These are phyloP conservation scores for Pseudogymnoascus sp. DNA, from an alignment of 2,329 filamentous ascomycete genomes.

Conservation along the genomic window DNA sequence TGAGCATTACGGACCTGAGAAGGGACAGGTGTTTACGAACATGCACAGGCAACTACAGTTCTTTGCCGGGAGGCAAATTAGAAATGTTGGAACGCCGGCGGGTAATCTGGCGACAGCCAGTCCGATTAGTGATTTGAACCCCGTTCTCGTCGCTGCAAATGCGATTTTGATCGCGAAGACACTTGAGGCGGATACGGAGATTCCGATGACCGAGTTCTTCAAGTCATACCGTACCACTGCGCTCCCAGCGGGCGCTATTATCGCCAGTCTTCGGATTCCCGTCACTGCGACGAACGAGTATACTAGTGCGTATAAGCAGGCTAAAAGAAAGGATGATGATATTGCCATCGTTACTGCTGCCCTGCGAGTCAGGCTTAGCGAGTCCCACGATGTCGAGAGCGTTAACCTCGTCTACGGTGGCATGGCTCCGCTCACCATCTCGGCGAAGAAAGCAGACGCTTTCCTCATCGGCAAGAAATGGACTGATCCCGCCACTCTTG, in stretches of 20 bases:
- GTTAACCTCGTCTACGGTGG: slow-evolving; percentile 85
- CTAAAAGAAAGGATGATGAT: slow-evolving; percentile 95
- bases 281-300: slow-evolving; percentile 71
- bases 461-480: slow-evolving; percentile 73
- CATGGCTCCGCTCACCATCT: slow-evolving; percentile 88
- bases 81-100: slow-evolving; percentile 94
- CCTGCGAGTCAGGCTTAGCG: slow-evolving; percentile 63
- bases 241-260: slow-evolving; percentile 71
- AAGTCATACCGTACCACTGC: slow-evolving; percentile 83
- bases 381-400: slow-evolving; percentile 61
- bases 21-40: slow-evolving; percentile 70
- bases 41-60: slow-evolving; percentile 91
- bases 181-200: slow-evolving; percentile 62
- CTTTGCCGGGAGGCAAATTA: slow-evolving; percentile 90
- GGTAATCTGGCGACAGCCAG: slow-evolving; percentile 92
- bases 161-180: slow-evolving; percentile 76
- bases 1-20: slow-evolving; percentile 60
- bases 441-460: slow-evolving; percentile 68
- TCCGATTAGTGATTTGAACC: slow-evolving; percentile 93
- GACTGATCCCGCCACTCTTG: slow-evolving; percentile 72
- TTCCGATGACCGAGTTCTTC: slow-evolving; percentile 92
- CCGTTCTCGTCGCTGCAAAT: slow-evolving; percentile 82
- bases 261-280: slow-evolving; percentile 81
- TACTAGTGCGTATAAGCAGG: slow-evolving; percentile 87
- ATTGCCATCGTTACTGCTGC: slow-evolving; percentile 95